Percentiles rank a stretch among this genome's conserved stretches.
phyloP scores from a whole-genome alignment of 2,329 filamentous ascomycete species.

The Cladosporium austrohemisphaericum region DNA sequence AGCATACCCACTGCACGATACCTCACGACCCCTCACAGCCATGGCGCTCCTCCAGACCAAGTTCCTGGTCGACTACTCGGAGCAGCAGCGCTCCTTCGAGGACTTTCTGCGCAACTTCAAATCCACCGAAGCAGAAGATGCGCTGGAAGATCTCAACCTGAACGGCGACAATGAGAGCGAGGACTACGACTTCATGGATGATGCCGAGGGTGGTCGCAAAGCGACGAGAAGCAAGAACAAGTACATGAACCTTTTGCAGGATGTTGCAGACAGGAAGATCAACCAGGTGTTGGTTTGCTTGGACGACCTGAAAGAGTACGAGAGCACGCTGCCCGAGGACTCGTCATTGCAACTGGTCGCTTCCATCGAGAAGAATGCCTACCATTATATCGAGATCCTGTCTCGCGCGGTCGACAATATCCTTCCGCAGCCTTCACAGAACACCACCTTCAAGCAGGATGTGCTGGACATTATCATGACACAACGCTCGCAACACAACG shows the following conservation, averaged over 20 bases:
- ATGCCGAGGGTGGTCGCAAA: slow-evolving; percentile 49
- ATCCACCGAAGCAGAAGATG: slow-evolving; percentile 70
- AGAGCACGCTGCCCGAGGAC: slow-evolving; percentile 62
- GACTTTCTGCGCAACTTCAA: slow-evolving; percentile 89
- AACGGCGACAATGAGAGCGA: slow-evolving; percentile 83
- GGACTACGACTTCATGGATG: slow-evolving; percentile 90
- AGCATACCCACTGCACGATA: too few relatives aligned
- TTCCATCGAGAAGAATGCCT: slow-evolving; percentile 84
- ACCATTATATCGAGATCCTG: slow-evolving; percentile 91
- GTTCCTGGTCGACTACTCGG: slow-evolving; percentile 78
- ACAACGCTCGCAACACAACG: slow-evolving; percentile 81
- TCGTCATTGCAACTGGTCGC: slow-evolving; percentile 64
- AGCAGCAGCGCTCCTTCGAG: slow-evolving; percentile 82
- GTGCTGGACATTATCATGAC: slow-evolving; percentile 96
- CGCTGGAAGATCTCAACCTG: slow-evolving; percentile 78
- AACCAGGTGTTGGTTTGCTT: slow-evolving; percentile 82
- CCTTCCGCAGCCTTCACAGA: slow-evolving; percentile 72
- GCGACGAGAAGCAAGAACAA: slow-evolving; percentile 61
- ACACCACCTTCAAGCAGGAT: slow-evolving; percentile 94
- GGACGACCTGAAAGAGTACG: slow-evolving; percentile 83
- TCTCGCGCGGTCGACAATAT: slow-evolving; percentile 83
- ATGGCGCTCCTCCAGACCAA: slow-evolving; percentile 86
- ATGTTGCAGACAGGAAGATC: slow-evolving; percentile 74
- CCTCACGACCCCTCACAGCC: not conserved
- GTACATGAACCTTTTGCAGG: slow-evolving; percentile 83